A percentile compares a stretch with the other conserved stretches of the same genome.
phyloP scores from a whole-genome alignment of 1,139 yeast genomes.

The Trichomonascaceae sp. region DNA sequence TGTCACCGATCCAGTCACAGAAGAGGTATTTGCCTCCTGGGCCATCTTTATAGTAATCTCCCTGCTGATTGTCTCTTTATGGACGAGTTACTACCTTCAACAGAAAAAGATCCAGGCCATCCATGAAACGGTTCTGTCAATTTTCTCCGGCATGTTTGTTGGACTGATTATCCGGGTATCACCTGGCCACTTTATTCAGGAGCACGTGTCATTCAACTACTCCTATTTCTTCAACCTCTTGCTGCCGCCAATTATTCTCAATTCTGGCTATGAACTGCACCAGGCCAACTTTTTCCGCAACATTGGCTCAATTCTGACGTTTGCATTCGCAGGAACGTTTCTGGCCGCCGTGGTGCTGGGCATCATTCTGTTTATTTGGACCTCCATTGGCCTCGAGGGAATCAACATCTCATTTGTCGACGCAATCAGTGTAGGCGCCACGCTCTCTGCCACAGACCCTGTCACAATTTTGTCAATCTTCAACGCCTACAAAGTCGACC shows the following conservation, averaged over 20 bases:
- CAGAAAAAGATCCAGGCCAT: constrained; percentile 85
- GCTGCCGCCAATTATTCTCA: constrained; percentile 90
- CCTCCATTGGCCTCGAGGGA: constrained; percentile 81
- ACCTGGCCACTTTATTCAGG: constrained; percentile 96
- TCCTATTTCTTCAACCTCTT: constrained; percentile 88
- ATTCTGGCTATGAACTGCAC: constrained; percentile 91
- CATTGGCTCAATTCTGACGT: constrained; percentile 78
- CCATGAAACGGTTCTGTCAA: constrained; percentile 92
- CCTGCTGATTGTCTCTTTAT: constrained; percentile 72
- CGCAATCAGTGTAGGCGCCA: constrained; percentile 95
- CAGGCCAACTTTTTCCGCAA: constrained; percentile 92
- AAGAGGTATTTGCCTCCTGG: constrained; percentile 95
- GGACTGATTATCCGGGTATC: constrained; percentile 79
- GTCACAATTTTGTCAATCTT: constrained; percentile 93
- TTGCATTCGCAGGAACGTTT: constrained; percentile 96
- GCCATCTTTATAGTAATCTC: constrained; percentile 79
- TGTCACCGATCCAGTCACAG: constrained; percentile 81
- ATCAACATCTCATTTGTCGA: constrained; percentile 84
- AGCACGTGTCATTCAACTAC: constrained; percentile 89
- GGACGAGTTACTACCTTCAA: constrained; percentile 91
- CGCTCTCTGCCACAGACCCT: constrained; percentile 96
- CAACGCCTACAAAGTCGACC: constrained; percentile 96
- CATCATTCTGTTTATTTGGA: constrained; percentile 73
- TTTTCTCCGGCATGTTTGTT: constrained; percentile 92
- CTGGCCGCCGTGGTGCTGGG: constrained; percentile 86